These are phyloP conservation scores for Jatropha podagrica DNA, from an alignment of 441 rosid genomes.

Conservation along the genomic window DNA sequence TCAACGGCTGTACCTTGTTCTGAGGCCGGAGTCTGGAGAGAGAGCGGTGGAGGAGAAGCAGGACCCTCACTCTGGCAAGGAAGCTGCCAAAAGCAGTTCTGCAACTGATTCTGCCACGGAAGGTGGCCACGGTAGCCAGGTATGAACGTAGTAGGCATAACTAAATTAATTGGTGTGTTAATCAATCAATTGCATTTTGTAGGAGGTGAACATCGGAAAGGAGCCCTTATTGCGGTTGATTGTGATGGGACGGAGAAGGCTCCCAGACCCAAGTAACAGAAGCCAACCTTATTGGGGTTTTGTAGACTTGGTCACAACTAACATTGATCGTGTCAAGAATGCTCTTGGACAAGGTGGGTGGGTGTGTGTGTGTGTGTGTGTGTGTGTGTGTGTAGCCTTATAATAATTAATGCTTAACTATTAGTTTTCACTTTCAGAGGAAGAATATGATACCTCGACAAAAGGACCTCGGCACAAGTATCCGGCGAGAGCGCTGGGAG, in stretches of 20 bases:
- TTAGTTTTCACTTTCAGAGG: conserved; percentile 34
- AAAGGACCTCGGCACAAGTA: conserved; percentile 50
- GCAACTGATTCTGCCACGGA: conserved; percentile 17
- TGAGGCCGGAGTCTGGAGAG: conserved; percentile 63
- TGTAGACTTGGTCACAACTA: conserved; percentile 64
- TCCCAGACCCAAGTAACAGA: conserved; percentile 62
- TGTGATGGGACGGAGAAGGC: conserved; percentile 64
- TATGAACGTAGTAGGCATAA: neutral
- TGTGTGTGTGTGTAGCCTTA: too few relatives aligned
- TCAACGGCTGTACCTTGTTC: conserved; percentile 59
- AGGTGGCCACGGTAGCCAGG: conserved; percentile 64
- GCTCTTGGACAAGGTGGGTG: conserved; percentile 71
- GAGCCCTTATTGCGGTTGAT: conserved; percentile 50
- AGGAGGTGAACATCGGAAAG: conserved; percentile 54
- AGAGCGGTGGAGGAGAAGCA: conserved; percentile 52
- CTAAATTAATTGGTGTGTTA: too few relatives aligned
- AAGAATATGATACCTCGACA: conserved; percentile 63
- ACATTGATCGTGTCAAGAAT: conserved; percentile 47
- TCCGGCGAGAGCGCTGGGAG: conserved; percentile 57
- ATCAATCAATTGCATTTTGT: neutral
- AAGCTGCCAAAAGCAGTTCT: conserved; percentile 25
- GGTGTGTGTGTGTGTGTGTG: too few relatives aligned
- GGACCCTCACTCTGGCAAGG: conserved; percentile 57
- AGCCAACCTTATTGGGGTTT: conserved; percentile 73
- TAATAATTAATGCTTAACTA: neutral